These are phyloP conservation scores for Beverwykella pulmonaria DNA, from an alignment of 495 filamentous ascomycete species.

Conservation along the genomic window DNA sequence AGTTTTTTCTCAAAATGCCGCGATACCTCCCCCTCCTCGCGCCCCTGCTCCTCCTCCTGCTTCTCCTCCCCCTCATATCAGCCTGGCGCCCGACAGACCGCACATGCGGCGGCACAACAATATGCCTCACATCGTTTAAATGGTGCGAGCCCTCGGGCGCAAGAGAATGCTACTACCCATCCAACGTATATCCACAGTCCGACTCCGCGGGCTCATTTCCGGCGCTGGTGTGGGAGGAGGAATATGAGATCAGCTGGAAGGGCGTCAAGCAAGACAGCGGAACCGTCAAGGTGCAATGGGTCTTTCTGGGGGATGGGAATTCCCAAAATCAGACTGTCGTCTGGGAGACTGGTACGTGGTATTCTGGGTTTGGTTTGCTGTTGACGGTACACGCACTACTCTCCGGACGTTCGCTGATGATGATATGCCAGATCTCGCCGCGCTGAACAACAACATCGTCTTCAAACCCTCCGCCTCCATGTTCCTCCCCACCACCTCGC, in stretches of 20 bases:
- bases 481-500: background rate
- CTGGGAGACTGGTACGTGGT: background rate
- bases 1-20: background rate
- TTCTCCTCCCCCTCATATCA: background rate
- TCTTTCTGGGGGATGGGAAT: background rate
- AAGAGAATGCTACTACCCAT: background rate
- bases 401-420: background rate
- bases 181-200: background rate
- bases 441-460: background rate
- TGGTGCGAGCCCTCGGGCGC: background rate
- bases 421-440: background rate
- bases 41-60: background rate
- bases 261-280: background rate
- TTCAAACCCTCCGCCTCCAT: background rate
- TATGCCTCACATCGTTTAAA: background rate
- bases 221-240: background rate
- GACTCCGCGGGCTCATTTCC: background rate
- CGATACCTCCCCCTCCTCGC: background rate
- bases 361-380: background rate
- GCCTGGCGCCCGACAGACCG: background rate
- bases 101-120: background rate
- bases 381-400: background rate
- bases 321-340: background rate
- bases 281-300: background rate
- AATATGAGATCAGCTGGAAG: background rate